Evolutionary conservation across 768 basidiomycete species (phyloP), one percentile per base, ranked within the genome.

Genomic region (Rhizopogon rudus): DNA sequence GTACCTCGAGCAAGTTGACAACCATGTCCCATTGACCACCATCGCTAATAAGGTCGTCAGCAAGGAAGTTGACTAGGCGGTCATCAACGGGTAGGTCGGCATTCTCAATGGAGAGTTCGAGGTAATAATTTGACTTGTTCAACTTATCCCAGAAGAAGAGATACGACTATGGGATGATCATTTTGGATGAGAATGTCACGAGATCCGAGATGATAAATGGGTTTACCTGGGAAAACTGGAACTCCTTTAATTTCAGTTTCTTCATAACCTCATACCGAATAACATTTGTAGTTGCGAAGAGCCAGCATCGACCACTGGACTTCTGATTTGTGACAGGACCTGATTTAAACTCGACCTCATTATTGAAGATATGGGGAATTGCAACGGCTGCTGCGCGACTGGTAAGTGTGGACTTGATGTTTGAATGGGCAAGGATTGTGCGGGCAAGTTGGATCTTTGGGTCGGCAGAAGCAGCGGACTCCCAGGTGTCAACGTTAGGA

Each of bases 21-120:
- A 78, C 84, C 93, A 96, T 98, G 65, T 98, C 95, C 87, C 89
- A 95, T 68, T 96, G 94, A 7, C 94, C 95, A 49, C 93, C 93
- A 65, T 97, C 94, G 62, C 83, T 86, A 66, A 96, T 85, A 43
- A 91, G 90, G 57, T 87, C 88, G 6, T 71, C 65, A 8, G 88
- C 80, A 44, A 98, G 81, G 73, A 87, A 86, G 51, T 76, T 81
- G 52, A 97, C 75, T n/a, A 94, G 78, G 7, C 95, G 83, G 64
- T 91, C 86, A 52, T 96, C 91, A 50, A 95, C 72, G 1, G 91
- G 87, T 40, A 84, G 78, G 60, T 91, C 84, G 1, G 86, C 85
- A 53, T 88, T 80, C 70, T 96, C 78, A 61, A 98, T 90, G 46
- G 88, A 82, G 40, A 88, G 78, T 71, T 97, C 95, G 16, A 97